Base-by-base conservation (phyloP, 1,139 yeast genomes). In the Geotrichum australiense region DNA sequence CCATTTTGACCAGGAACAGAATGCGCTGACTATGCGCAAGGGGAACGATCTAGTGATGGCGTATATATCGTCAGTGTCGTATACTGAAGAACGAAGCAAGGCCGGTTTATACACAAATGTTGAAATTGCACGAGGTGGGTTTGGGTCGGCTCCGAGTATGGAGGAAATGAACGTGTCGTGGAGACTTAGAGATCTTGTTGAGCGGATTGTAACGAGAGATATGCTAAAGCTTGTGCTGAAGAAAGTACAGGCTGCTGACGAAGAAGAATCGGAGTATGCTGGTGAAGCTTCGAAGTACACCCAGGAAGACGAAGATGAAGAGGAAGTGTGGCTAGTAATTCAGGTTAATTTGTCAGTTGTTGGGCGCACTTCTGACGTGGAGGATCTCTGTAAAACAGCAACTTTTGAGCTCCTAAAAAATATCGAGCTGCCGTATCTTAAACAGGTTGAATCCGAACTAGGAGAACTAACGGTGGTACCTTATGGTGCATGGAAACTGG, bases 151-250 rank as follows among this genome's bases (percentile, higher is more conserved):
- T 2, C 96, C 96, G 18, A 79, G 93, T 1, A 87, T 80, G 51
- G 96, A 89, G 63, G 96, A 89, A 61, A 86, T 85, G 83, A 77
- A 75, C 23, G 57, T 84, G 25, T 76, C 94, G 3, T 94, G 85
- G 59, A 68, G 69, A 46, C 55, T 85, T 24, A 77, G 75, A 54
- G 85, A 84, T 52, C 45, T 56, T n/a, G 38, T 59, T 31, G 40
- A 28, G 42, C 70, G 11, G 68, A 68, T 38, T 63, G 66, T 37
- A 11, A 18, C 19, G 69, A 69, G 6, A 50, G 61, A 2, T 54
- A 55, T 16, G 27, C 44, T 50, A 12, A 35, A 41, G 10, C 52
- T 51, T 27, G 43, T 46, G 14, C 37, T 36, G 23, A 43, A 46
- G 27, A 43, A 20, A 16, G 23, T 32, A 26, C 57, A 57, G 8